phyloP scores from a whole-genome alignment of 2,329 filamentous ascomycete species.

The Helminthosporium solani region DNA sequence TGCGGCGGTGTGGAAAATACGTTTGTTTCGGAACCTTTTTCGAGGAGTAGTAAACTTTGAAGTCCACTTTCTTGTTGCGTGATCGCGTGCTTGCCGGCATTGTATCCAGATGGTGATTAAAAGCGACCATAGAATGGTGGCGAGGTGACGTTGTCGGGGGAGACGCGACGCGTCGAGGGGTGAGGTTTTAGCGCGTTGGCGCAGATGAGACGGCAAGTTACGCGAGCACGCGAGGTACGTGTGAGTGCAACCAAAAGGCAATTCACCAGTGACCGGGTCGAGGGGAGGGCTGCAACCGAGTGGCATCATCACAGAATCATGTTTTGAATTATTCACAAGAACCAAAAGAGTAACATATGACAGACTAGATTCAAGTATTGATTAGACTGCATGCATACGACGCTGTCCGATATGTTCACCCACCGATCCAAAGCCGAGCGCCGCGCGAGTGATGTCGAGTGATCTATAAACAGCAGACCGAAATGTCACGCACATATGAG shows the following conservation, averaged over 20 bases:
- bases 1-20: slow-evolving; percentile 30
- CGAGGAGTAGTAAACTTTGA: slow-evolving; percentile 34
- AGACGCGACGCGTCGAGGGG: slow-evolving; percentile 30
- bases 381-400: background rate
- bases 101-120: background rate
- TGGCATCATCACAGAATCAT: background rate
- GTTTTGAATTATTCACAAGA: background rate
- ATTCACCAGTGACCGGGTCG: too few relatives aligned
- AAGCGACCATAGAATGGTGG: background rate
- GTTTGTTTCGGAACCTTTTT: slow-evolving; percentile 33
- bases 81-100: slow-evolving; percentile 34
- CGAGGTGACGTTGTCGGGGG: background rate
- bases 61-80: slow-evolving; percentile 25
- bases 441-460: background rate
- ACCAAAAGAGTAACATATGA: background rate
- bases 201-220: background rate
- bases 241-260: background rate
- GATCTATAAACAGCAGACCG: background rate
- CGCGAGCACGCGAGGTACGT: background rate
- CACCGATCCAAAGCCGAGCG: background rate
- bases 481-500: background rate
- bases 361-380: background rate
- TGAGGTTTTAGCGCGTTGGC: slow-evolving; percentile 11
- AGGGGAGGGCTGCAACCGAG: background rate
- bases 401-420: background rate